Conservation (phyloP, 2,329 filamentous ascomycete species). For the Tolypocladium ovalisporum region DNA sequence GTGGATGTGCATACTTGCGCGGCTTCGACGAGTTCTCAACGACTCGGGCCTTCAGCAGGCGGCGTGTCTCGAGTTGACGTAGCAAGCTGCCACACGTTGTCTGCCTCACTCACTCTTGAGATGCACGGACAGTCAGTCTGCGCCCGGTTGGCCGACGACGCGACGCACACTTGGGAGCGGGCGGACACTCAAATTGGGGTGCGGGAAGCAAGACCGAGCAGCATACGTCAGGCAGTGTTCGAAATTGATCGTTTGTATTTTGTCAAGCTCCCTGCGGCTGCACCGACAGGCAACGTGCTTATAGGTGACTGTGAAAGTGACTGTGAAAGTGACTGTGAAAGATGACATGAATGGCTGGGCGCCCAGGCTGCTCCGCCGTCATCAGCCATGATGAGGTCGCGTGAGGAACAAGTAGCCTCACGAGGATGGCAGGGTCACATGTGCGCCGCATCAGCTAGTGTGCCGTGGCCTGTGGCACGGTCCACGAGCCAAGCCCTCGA, state of each 20-base stretch:
- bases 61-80: background rate
- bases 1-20: background rate
- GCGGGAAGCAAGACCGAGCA: background rate
- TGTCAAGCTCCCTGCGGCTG: background rate
- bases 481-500: background rate
- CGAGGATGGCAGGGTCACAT: background rate
- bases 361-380: background rate
- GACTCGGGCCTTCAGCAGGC: background rate
- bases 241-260: conserved; percentile 4
- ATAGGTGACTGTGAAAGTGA: background rate
- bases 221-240: conserved; percentile 5
- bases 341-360: background rate
- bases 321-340: background rate
- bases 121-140: background rate
- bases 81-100: background rate
- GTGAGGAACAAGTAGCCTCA: background rate
- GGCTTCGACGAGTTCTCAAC: background rate
- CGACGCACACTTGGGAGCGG: no score
- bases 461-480: background rate
- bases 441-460: background rate
- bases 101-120: background rate
- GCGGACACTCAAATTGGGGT: background rate
- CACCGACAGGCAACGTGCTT: background rate
- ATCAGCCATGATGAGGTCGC: background rate
- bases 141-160: background rate